Evolutionary conservation across 2,329 filamentous ascomycete genomes (phyloP), one percentile per base, ranked within the genome.

Genomic region (Fusarium citri): DNA sequence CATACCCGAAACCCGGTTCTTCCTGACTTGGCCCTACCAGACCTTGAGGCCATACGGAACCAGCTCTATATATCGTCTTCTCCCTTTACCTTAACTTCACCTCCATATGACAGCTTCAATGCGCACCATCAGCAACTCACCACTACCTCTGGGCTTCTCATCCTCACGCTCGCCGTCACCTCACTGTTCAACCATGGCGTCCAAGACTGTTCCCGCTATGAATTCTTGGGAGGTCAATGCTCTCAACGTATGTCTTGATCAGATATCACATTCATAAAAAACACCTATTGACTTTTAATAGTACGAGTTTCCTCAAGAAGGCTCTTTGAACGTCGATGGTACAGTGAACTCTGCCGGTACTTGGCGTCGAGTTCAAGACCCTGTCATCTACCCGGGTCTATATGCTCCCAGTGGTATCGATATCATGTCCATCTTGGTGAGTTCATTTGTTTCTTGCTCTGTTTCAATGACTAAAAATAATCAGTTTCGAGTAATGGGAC

Each of bases 401-500:
- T 89, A 89, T 68, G 82, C 85, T 7, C 81, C 82, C 6, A 88
- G 83, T 47, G 86, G 86, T 4, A 83, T 86, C 53, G 85, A 89
- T 72, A 81, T 89, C 45, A 83, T 89, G 82, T 79, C 73, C 34
- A 84, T 89, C 59, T 77, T 89, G 64, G 86, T 89, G 75, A 64
- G 48, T 37, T 55, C 37, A n/a, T 25, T 26, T 16, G 23, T 28
- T 48, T 34, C 31, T 54, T 11, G 18, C 8, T 5, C 15, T 34
- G 15, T 12, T 28, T 12, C 40, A 31, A 16, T 10, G 49, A 22
- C 60, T 73, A 66, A 75, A 25, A 56, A 41, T 30, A 55, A 55
- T 10, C 37, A 86, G 85, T 76, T 85, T 78, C 87, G 90, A 50
- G 89, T 97, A 25, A 88, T 89, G 37, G 87, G 86, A 20, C 86